Base-by-base conservation (phyloP, 2,329 filamentous ascomycete genomes). In the Harringtonia aguacate region DNA sequence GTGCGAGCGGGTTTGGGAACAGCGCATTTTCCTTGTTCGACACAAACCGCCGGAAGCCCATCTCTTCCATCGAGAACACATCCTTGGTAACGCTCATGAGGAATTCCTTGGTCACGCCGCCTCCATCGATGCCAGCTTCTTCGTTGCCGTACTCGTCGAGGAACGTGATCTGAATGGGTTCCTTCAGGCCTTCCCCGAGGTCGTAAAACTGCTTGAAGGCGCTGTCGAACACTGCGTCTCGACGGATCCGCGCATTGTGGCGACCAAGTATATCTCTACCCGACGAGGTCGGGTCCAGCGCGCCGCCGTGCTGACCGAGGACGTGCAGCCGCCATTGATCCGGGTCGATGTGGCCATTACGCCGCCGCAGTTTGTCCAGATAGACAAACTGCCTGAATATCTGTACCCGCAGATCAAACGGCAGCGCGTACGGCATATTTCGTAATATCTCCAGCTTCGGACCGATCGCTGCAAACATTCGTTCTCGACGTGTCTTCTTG, bases 51-150 rank as follows among this genome's bases (percentile, higher is more conserved):
- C 28, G 27, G 31, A 31, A n/a, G 9, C 17, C 8, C 14, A 73
- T 70, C 4, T 39, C 28, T 2, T 68, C 66, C 18, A 68, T 65
- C 3, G 73, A 75, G 57, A 97, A 94, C 0, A 88, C 88, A 59
- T 95, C 85, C 18, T 75, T 81, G 1, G 87, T 94, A 39, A 95
- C 78, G 49, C 85, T 92, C 1, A 82, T 95, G 13, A 98, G 70
- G 49, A 98, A 98, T 56, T 98, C 92, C 55, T 98, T 98, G 2
- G 90, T 95, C 9, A 98, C 92, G 49, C 92, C 92, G 9, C 92
- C 92, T 1, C 92, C 92, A 57, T 98, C 92, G 44, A 98, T 97
- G 10, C 92, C 92, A 13, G 90, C 90, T 63, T 98, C 92, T 8
- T 78, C 72, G 1, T 82, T 77, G 48, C 84, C 85, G 53, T 94